Percentiles rank a stretch among this genome's conserved stretches.
phyloP scores from a whole-genome alignment of 441 rosid species.

The Pelargonium citronellum region DNA sequence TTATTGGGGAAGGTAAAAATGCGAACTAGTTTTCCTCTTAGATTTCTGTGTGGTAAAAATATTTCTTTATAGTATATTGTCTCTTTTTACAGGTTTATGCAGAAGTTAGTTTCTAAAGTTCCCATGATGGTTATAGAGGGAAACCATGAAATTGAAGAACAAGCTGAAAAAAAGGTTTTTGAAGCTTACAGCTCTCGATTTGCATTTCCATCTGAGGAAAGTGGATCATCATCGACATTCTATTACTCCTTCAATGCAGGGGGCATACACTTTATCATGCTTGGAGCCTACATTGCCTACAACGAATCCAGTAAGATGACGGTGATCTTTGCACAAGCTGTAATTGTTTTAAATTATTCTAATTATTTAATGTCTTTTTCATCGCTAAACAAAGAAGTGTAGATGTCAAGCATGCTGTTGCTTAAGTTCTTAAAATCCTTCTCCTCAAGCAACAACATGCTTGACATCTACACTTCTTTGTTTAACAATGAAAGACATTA shows the following conservation, averaged over 20 bases:
- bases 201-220: constrained; percentile 49
- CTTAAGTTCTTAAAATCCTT: too few species aligned
- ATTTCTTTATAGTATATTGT: neutral
- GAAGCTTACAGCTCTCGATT: constrained; percentile 52
- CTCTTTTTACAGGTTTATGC: constrained; percentile 40
- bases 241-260: constrained; percentile 58
- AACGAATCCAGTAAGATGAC: constrained; percentile 32
- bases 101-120: constrained; percentile 36
- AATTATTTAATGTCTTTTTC: too few species aligned
- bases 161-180: constrained; percentile 40
- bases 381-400: too few species aligned
- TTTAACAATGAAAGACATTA: too few species aligned
- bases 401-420: too few species aligned
- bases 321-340: too few species aligned
- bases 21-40: neutral
- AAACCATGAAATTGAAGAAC: constrained; percentile 54
- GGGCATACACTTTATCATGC: constrained; percentile 55
- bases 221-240: constrained; percentile 44
- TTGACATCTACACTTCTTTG: too few species aligned
- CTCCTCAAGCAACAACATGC: too few species aligned
- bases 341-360: too few species aligned
- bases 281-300: constrained; percentile 46
- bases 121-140: constrained; percentile 59
- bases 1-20: constrained; percentile 53
- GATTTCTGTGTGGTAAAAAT: neutral